phyloP scores from a whole-genome alignment of 495 filamentous ascomycete genomes.

The Pseudevernia furfuracea region DNA sequence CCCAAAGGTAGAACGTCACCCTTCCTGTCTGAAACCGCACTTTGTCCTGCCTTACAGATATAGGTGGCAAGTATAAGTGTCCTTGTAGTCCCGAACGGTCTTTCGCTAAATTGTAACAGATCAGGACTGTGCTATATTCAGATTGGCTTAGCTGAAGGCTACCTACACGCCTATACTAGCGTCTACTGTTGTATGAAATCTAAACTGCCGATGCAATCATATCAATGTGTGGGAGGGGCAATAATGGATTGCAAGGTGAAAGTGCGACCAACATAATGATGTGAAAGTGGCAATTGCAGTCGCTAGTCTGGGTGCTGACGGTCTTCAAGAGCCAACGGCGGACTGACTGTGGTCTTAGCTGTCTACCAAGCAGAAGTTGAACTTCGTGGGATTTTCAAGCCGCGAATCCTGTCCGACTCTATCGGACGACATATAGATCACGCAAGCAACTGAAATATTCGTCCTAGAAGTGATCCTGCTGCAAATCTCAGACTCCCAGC shows the following conservation, averaged over 20 bases:
- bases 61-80: neutral
- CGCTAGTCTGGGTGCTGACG: neutral
- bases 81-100: neutral
- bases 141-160: neutral
- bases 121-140: neutral
- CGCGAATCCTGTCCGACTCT: neutral
- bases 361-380: neutral
- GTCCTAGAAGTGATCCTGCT: neutral
- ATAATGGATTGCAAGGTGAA: neutral
- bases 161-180: neutral
- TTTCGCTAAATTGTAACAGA: neutral
- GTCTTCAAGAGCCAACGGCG: neutral
- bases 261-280: neutral
- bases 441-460: neutral
- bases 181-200: neutral
- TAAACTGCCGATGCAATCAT: neutral
- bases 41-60: neutral
- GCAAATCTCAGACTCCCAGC: neutral
- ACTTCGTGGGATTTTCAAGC: neutral
- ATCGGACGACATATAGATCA: neutral
- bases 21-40: neutral
- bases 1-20: neutral
- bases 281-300: neutral
- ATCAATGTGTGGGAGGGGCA: neutral
- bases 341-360: neutral